Evolutionary conservation across 176 grass and related monocot species (phyloP).

Genomic region (Melocanna baccifera): DNA sequence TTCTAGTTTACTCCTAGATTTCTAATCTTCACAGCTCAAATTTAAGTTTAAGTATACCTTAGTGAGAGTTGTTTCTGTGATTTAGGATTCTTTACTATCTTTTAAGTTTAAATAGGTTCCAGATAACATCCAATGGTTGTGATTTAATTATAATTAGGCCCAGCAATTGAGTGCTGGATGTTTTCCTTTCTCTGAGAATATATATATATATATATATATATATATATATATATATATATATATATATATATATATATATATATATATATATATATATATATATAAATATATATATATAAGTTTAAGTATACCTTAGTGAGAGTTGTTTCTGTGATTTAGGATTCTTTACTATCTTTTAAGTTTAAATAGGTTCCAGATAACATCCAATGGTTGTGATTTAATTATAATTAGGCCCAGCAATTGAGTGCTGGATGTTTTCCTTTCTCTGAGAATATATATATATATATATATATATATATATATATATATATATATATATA

Average conservation of each 20-base stretch:
- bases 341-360: constrained; percentile 2
- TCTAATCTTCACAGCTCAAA: background rate
- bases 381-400: background rate
- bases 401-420: background rate
- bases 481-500: too few species aligned
- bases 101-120: background rate
- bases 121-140: background rate
- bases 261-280: too few species aligned
- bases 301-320: background rate
- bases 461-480: too few species aligned
- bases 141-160: background rate
- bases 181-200: background rate
- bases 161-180: background rate
- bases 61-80: background rate
- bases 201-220: too few species aligned
- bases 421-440: background rate
- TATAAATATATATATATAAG: too few species aligned
- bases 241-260: too few species aligned
- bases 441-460: background rate
- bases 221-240: too few species aligned
- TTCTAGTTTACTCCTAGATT: background rate
- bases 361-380: background rate
- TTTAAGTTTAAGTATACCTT: background rate
- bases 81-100: constrained; percentile 2
- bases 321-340: constrained; percentile 2